phyloP scores from a whole-genome alignment of 2,329 filamentous ascomycete genomes.

The Penicillium sp. region DNA sequence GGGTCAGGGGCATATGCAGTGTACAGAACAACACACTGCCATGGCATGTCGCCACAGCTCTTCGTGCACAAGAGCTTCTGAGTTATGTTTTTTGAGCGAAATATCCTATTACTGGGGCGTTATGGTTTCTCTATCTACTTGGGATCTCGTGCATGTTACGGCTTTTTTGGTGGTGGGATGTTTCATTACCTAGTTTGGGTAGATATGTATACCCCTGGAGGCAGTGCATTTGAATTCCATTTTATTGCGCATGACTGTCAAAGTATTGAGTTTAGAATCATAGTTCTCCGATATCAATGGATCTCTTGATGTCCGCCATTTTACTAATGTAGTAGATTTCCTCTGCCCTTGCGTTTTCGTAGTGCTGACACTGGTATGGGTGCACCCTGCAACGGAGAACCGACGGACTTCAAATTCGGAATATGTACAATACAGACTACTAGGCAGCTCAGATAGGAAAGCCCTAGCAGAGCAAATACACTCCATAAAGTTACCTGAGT shows the following conservation, averaged over 20 bases:
- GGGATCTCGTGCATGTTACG: constrained; percentile 3
- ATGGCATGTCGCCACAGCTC: constrained; percentile 48
- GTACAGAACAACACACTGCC: constrained; percentile 44
- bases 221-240: constrained; percentile 13
- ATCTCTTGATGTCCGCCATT: neutral
- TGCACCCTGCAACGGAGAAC: too few species aligned
- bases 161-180: constrained; percentile 7
- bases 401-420: too few species aligned
- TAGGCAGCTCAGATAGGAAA: too few species aligned
- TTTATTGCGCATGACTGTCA: neutral
- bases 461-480: too few species aligned
- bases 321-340: too few species aligned
- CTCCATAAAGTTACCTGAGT: too few species aligned
- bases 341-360: too few species aligned
- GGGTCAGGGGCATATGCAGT: constrained; percentile 42
- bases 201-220: constrained; percentile 8
- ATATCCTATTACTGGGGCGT: constrained; percentile 7
- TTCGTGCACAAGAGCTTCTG: constrained; percentile 42
- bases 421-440: too few species aligned
- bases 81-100: constrained; percentile 39
- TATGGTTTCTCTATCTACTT: neutral
- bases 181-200: constrained; percentile 3
- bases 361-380: too few species aligned
- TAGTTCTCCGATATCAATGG: neutral
- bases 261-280: neutral